These are phyloP conservation scores for Neurospora sp. DNA, from an alignment of 495 filamentous ascomycete genomes.

Conservation along the genomic window DNA sequence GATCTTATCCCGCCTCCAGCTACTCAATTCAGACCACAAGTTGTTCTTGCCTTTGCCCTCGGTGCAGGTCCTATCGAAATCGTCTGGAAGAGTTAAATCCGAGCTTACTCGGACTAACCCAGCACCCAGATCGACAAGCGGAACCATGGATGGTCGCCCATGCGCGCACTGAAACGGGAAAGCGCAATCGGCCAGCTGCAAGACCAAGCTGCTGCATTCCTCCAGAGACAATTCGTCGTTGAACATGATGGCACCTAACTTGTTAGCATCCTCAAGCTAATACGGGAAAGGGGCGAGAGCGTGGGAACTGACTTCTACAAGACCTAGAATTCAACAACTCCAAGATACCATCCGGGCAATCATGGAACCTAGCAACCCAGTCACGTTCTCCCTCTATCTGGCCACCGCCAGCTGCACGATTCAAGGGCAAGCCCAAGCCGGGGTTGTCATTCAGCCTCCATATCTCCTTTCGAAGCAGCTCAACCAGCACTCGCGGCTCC, in stretches of 20 bases:
- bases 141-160: slow-evolving; percentile 70
- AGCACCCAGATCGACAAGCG: slow-evolving; percentile 49
- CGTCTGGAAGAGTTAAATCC: neutral
- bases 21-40: neutral
- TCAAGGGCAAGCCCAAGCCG: neutral
- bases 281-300: too few relatives aligned
- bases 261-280: slow-evolving; percentile 2
- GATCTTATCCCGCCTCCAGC: neutral
- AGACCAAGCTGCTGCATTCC: slow-evolving; percentile 58
- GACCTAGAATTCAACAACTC: slow-evolving; percentile 85
- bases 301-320: slow-evolving; percentile 51
- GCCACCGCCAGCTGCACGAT: neutral
- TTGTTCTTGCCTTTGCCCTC: neutral
- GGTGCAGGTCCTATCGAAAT: neutral
- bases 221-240: slow-evolving; percentile 61
- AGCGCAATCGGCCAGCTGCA: slow-evolving; percentile 51
- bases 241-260: slow-evolving; percentile 79
- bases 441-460: slow-evolving; percentile 42
- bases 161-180: slow-evolving; percentile 95
- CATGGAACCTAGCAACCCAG: slow-evolving; percentile 52
- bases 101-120: neutral
- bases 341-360: slow-evolving; percentile 67
- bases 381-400: slow-evolving; percentile 6
- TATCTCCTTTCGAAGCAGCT: slow-evolving; percentile 63
- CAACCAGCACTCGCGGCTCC: slow-evolving; percentile 57